Evolutionary conservation across 2,329 filamentous ascomycete species (phyloP).

Genomic region (Scortechinia acanthostroma): DNA sequence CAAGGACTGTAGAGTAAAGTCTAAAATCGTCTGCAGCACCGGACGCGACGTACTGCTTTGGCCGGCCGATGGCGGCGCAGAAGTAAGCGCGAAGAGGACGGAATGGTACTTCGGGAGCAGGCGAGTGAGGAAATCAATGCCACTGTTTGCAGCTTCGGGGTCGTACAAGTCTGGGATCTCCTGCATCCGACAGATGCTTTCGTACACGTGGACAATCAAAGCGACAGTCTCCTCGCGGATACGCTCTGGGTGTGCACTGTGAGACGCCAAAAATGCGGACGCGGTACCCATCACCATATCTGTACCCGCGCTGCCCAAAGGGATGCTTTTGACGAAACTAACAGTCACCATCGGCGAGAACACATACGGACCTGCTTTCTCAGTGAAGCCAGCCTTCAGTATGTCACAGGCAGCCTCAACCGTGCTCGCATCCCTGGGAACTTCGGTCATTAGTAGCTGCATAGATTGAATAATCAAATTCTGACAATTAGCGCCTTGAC

Average conservation of each 20-base stretch:
- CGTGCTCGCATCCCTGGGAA: conserved; percentile 26
- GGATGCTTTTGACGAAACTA: conserved; percentile 27
- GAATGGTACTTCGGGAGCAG: conserved; percentile 28
- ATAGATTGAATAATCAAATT: conserved; percentile 26
- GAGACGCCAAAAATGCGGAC: conserved; percentile 32
- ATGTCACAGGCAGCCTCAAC: conserved; percentile 34
- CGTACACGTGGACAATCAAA: conserved; percentile 25
- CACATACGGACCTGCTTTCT: conserved; percentile 29
- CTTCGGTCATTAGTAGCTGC: conserved; percentile 25
- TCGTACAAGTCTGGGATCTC: conserved; percentile 22
- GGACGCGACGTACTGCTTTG: neutral
- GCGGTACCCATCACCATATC: conserved; percentile 33
- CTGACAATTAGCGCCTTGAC: conserved; percentile 18
- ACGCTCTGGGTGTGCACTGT: conserved; percentile 19
- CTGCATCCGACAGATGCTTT: conserved; percentile 24
- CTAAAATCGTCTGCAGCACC: conserved; percentile 17
- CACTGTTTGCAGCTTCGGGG: conserved; percentile 29
- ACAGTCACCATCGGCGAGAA: conserved; percentile 28
- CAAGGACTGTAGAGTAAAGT: conserved; percentile 27
- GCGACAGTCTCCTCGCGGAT: conserved; percentile 20
- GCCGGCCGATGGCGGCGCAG: conserved; percentile 9
- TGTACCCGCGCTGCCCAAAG: conserved; percentile 24
- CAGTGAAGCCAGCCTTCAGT: conserved; percentile 32
- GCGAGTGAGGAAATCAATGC: conserved; percentile 31
- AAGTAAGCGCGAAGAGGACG: conserved; percentile 23